Percentiles rank a stretch among this genome's conserved stretches.
phyloP scores from a whole-genome alignment of 2,329 filamentous ascomycete species.

The Penicillium sumatraense region DNA sequence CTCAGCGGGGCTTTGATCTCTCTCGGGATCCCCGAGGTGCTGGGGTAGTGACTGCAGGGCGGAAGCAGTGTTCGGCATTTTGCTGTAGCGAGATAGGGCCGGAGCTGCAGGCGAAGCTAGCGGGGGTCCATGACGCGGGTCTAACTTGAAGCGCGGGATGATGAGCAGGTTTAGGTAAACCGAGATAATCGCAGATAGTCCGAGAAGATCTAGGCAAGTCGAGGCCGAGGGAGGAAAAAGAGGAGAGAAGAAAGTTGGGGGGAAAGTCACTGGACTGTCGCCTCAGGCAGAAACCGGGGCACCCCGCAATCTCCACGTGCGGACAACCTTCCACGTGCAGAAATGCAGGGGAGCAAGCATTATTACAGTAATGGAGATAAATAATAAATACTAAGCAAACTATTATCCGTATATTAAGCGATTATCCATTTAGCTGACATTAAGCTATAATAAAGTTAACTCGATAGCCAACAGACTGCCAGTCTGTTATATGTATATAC shows the following conservation, averaged over 20 bases:
- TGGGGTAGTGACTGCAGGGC: slow-evolving; percentile 28
- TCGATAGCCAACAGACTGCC: too few relatives aligned
- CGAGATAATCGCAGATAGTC: slow-evolving; percentile 15
- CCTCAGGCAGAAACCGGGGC: slow-evolving; percentile 29
- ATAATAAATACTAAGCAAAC: too few relatives aligned
- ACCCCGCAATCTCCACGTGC: slow-evolving; percentile 28
- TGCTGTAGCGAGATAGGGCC: slow-evolving; percentile 35
- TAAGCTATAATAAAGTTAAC: too few relatives aligned
- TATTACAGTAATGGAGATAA: not conserved
- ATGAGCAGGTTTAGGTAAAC: slow-evolving; percentile 1
- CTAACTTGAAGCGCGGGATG: slow-evolving; percentile 2
- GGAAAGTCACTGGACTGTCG: slow-evolving; percentile 9
- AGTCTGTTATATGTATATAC: too few relatives aligned
- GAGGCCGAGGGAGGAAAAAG: slow-evolving; percentile 15
- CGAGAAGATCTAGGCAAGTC: slow-evolving; percentile 14
- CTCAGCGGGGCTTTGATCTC: slow-evolving; percentile 38
- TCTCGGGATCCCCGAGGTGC: slow-evolving; percentile 28
- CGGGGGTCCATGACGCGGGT: slow-evolving; percentile 25
- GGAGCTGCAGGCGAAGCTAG: slow-evolving; percentile 15
- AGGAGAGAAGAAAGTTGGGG: slow-evolving; percentile 14
- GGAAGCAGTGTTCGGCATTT: slow-evolving; percentile 39
- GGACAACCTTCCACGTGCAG: not conserved
- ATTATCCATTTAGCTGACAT: too few relatives aligned
- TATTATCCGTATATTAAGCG: too few relatives aligned
- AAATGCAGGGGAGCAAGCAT: not conserved